Evolutionary conservation across 768 basidiomycete species (phyloP), one percentile per base, ranked within the genome.

Genomic region (Tylopilus sp.): DNA sequence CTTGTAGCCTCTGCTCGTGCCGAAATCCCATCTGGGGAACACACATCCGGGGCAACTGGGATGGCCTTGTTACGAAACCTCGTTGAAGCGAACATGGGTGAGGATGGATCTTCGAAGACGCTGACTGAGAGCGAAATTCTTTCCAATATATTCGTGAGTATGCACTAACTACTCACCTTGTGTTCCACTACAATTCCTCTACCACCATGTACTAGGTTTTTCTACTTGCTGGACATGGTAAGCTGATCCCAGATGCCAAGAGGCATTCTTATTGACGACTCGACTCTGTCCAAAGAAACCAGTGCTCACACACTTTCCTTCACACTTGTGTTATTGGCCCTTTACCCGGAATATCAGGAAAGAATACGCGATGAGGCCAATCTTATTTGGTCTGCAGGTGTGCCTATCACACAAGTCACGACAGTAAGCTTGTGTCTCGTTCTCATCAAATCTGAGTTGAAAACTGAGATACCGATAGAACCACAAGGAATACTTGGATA

Each of bases 161-260:
- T 4, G 9, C 33, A 28, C 2, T 36, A 41, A 23, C 3, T 11
- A 38, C 30, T 4, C 18, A 21, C 28, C 18, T 28, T 11, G 6
- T 22, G 3, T 2, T 17, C 18, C 42, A 46, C 13, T 35, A 1
- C 23, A 7, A 46, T n/a, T 4, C 33, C 40, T 42, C 20, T 28
- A 2, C 15, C 25, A 39, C 11, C n/a, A n/a, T n/a, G n/a, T 33
- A 38, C 11, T 35, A 79, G 79, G 58, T 61, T 3, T 79, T 79
- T 57, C 67, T 78, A 22, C 59, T 80, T 22, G 77, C 76, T n/a
- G 79, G 78, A 12, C 76, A 78, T 57, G 77, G 77, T 75, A 49
- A 6, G 66, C 40, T 18, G 12, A 45, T 8, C 2, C 26, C 17
- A 18, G 17, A 11, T 31, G 38, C 20, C 40, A 28, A 26, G 5